phyloP scores from a whole-genome alignment of 129 eudicot species.

The Artemisia annua region DNA sequence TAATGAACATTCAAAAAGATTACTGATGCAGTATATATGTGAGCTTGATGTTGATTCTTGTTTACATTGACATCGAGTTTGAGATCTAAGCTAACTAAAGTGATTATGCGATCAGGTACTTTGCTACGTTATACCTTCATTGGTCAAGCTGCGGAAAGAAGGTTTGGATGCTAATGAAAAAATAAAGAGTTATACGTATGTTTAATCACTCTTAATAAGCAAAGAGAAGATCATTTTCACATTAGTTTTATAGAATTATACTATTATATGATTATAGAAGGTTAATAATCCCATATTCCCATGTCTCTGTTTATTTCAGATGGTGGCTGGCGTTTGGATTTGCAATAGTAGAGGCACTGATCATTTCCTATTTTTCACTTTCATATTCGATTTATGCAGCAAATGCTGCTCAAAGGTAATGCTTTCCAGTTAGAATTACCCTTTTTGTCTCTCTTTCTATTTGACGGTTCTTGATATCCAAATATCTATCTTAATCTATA shows the following conservation, averaged over 20 bases:
- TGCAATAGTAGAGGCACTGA: conserved; percentile 77
- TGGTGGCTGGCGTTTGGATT: conserved; percentile 95
- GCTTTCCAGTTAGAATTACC: background rate
- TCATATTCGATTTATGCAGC: conserved; percentile 90
- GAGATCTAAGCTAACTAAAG: conserved; percentile 16
- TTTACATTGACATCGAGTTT: conserved; percentile 5
- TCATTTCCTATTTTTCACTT: conserved; percentile 76
- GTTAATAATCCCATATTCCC: conserved; percentile 14
- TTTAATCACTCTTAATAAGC: conserved; percentile 50
- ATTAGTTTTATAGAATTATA: background rate
- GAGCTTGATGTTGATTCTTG: background rate
- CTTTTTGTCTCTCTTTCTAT: background rate
- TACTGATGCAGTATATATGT: background rate
- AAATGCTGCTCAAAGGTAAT: conserved; percentile 66
- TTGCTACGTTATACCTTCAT: conserved; percentile 82
- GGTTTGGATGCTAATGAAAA: conserved; percentile 97
- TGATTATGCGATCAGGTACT: conserved; percentile 57
- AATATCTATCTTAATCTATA: background rate
- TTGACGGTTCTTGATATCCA: background rate
- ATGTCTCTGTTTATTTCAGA: conserved; percentile 47
- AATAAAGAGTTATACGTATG: conserved; percentile 97
- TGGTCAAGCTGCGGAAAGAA: conserved; percentile 96
- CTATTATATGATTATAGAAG: conserved; percentile 3
- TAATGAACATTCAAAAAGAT: background rate
- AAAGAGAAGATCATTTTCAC: conserved; percentile 42